phyloP scores from a whole-genome alignment of 2,329 filamentous ascomycete genomes.

The Neurospora crassa region DNA sequence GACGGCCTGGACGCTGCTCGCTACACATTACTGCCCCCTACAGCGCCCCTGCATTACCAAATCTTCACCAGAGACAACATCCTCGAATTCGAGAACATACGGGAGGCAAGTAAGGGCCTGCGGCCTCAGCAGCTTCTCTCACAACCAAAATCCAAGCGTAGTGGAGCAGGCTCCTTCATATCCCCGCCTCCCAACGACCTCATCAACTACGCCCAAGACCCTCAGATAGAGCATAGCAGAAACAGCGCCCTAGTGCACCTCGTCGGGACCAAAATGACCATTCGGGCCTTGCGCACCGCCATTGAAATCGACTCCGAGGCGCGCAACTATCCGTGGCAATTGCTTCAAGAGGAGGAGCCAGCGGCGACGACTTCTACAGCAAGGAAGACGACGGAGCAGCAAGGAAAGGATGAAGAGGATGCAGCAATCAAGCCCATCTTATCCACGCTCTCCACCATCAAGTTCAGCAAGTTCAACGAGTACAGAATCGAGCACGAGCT shows the following conservation, averaged over 20 bases:
- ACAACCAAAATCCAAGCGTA: background rate
- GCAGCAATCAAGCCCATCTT: background rate
- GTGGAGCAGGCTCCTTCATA: background rate
- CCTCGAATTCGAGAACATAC: background rate
- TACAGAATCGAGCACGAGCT: constrained; percentile 13
- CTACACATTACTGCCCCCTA: constrained; percentile 41
- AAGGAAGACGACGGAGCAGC: constrained; percentile 5
- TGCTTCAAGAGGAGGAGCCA: constrained; percentile 3
- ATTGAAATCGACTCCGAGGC: constrained; percentile 33
- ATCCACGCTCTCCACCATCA: background rate
- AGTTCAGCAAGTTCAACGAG: background rate
- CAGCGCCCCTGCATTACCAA: constrained; percentile 11
- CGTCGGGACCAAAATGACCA: constrained; percentile 19
- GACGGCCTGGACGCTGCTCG: constrained; percentile 27
- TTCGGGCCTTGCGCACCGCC: constrained; percentile 25
- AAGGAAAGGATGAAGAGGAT: background rate
- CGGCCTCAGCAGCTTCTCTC: background rate
- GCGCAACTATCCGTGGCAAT: constrained; percentile 30
- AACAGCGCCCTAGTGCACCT: constrained; percentile 16
- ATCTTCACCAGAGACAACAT: constrained; percentile 9
- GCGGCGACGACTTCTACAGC: background rate
- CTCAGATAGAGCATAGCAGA: background rate
- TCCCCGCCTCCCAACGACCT: background rate
- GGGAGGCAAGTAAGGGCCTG: background rate
- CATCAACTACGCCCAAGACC: background rate